phyloP scores from a whole-genome alignment of 2,329 filamentous ascomycete species.

The Pyrenophora tritici-repentis region DNA sequence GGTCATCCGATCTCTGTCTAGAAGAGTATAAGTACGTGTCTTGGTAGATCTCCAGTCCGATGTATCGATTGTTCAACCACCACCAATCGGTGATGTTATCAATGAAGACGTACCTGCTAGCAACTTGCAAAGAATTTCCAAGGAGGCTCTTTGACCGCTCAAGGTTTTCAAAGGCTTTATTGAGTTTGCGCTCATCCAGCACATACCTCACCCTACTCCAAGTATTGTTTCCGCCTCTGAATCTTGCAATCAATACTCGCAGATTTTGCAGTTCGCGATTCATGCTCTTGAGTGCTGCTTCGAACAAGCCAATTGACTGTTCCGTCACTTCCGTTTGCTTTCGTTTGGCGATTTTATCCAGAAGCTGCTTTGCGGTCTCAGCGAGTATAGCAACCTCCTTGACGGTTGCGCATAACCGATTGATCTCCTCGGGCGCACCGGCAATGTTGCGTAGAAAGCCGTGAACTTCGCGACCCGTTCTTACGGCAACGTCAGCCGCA shows the following conservation, averaged over 20 bases:
- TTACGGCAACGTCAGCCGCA: conserved; percentile 19
- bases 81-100: neutral
- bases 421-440: conserved; percentile 17
- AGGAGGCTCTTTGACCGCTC: conserved; percentile 12
- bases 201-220: conserved; percentile 17
- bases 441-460: conserved; percentile 17
- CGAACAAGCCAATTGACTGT: neutral
- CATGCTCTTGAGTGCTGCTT: conserved; percentile 2
- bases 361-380: neutral
- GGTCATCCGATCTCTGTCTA: neutral
- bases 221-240: conserved; percentile 6
- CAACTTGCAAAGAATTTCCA: conserved; percentile 5
- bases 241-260: neutral
- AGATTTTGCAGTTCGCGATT: conserved; percentile 13
- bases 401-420: conserved; percentile 7
- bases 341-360: conserved; percentile 1
- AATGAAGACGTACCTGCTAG: conserved; percentile 4
- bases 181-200: conserved; percentile 9
- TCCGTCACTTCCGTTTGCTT: neutral
- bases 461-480: conserved; percentile 16
- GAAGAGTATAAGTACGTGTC: neutral
- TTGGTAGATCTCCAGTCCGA: no score
- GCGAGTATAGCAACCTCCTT: conserved; percentile 7
- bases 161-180: conserved; percentile 9
- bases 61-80: no score